Evolutionary conservation across 2,329 filamentous ascomycete species (phyloP), one percentile per base, ranked within the genome.

Genomic region (Ophiostoma sp.): DNA sequence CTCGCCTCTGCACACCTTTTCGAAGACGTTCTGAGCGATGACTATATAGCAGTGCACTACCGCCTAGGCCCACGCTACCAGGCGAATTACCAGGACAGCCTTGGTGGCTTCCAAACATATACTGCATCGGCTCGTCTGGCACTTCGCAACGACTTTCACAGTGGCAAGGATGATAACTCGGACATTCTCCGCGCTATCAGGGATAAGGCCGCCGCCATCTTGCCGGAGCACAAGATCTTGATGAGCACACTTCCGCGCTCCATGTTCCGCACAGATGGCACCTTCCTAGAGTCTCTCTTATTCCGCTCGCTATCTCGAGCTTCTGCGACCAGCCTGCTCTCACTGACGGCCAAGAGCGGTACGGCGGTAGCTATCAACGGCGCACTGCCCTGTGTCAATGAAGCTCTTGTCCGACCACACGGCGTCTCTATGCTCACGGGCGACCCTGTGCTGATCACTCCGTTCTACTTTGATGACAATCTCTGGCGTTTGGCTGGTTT

Each of bases 81-180:
- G 76, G 95, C 95, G 20, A 99, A 99, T 77, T 97, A 96, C 75
- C 95, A 99, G 79, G 95, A 99, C 77, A 95, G 93, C 75, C 85
- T 99, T 17, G 95, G 96, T 5, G 94, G 93, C 1, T 96, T 99
- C 76, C 93, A 98, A 77, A 99, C 96, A 0, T 99, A 99, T 77
- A 89, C 91, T 75, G 94, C 95, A 7, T 98, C 95, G 0, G 94
- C 95, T 8, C 89, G 92, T 69, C 82, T 99, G 54, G 95, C 96
- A 71, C 85, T 97, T 69, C 90, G 94, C 65, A 98, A 98, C 75
- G 95, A 99, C 77, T 84, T 96, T 52, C 92, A 96, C 78, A 90
- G 92, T 1, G 94, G 93, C 15, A 96, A 93, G 76, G 93, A 96
- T 74, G 93, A 96, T 72, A 89, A 87, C 67, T 98, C 95, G 1